Percentiles rank a stretch among this genome's conserved stretches.
phyloP scores from a whole-genome alignment of 2,329 filamentous ascomycete genomes.

The Orbilia blumenaviensis region DNA sequence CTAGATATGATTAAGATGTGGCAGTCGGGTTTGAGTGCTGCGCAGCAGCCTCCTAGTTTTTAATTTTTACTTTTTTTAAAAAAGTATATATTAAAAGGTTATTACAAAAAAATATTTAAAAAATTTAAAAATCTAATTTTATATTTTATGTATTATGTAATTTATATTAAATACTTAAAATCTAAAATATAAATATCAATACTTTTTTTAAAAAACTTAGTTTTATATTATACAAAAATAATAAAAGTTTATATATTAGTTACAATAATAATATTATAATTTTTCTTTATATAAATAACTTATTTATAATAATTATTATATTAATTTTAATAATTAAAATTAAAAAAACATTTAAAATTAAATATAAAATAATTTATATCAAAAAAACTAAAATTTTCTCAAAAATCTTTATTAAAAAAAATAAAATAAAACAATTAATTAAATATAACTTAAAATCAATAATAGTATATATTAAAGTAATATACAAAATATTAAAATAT shows the following conservation, averaged over 20 bases:
- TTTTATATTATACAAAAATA: too few species aligned
- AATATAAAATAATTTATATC: neutral
- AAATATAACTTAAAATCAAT: neutral
- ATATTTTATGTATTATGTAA: constrained; percentile 16
- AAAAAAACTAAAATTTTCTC: neutral
- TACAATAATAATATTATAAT: constrained; percentile 10
- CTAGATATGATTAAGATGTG: too few species aligned
- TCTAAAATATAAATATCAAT: neutral
- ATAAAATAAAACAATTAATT: neutral
- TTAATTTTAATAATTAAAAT: constrained; percentile 23
- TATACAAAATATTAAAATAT: too few species aligned
- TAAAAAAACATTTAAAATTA: constrained; percentile 26
- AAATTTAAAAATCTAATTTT: constrained; percentile 27
- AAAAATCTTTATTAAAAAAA: too few species aligned
- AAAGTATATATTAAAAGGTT: constrained; percentile 6
- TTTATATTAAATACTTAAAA: constrained; percentile 4
- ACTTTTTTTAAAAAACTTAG: neutral
- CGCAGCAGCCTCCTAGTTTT: too few species aligned
- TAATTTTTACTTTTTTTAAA: constrained; percentile 19
- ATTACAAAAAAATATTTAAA: constrained; percentile 12
- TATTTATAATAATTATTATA: too few species aligned
- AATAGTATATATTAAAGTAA: neutral
- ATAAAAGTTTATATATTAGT: constrained; percentile 20
- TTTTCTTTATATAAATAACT: constrained; percentile 39
- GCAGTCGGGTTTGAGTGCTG: too few species aligned